Evolutionary conservation across 2,329 filamentous ascomycete genomes (phyloP), one percentile per base, ranked within the genome.

Genomic region (Aspergillus sp.): DNA sequence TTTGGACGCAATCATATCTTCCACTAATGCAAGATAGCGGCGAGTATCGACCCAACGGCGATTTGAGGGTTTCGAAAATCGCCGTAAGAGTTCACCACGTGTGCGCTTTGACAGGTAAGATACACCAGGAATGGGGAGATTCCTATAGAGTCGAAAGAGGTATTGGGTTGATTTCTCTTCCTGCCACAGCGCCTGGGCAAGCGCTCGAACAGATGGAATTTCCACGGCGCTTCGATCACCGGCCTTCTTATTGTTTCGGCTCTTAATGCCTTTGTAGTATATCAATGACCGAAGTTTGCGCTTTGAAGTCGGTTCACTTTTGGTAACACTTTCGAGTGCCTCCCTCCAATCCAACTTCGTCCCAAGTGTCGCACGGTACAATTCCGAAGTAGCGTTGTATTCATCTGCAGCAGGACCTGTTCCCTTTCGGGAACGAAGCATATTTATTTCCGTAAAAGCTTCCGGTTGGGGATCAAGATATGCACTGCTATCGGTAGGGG

Each of bases 21-120:
- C 82, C 12, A 97, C 75, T 27, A 96, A 72, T 4, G 82, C 81
- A 52, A 96, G 83, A 67, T 91, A 97, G 46, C 87, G 83, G 43
- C 68, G 57, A 86, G 73, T 85, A 89, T 94, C 41, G 12, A 58
- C 56, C 55, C 59, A 62, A 29, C 65, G 61, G 39, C 62, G 61
- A 36, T 68, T 58, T 7, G 52, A 57, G 8, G 71, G 69, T 41
- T 79, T 76, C 19, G 85, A 82, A 52, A 95, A 78, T 38, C 82
- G 78, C 46, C 78, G 80, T 44, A 94, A 71, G 19, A 94, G 71
- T 5, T 72, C 66, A 45, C 82, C 80, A 12, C 89, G 78, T 42
- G 81, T 68, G 4, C 60, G 49, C 19, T 68, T 62, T 2, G 67
- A 63, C 5, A 83, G 65, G 48, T 75, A 75, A 7, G 72, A 63